Evolutionary conservation across 2,329 filamentous ascomycete species (phyloP), one percentile per base, ranked within the genome.

Genomic region (Monilinia laxa): DNA sequence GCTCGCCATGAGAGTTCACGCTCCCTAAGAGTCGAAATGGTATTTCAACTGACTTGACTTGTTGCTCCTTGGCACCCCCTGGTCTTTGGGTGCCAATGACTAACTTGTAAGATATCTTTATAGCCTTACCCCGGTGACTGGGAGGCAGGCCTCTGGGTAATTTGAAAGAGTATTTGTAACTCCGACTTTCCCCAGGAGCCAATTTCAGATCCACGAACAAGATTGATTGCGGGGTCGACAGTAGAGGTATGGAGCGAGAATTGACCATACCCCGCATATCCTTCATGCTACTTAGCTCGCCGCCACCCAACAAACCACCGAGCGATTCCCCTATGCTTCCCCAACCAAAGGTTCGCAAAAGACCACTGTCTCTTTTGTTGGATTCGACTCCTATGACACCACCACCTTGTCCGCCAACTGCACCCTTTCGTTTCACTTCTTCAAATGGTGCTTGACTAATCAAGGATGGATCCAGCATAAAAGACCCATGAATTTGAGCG

Each of bases 151-250:
- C 94, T 74, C 88, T 89, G 0, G 95, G 95, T 64, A 99, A 80
- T 55, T 85, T 89, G 77, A 97, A 97, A 1, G 87, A 85, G 77
- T 97, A 99, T 60, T 90, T 91, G 74, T 90, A 99, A 58, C 88
- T 90, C 72, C 87, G 89, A 77, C 92, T 96, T 79, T 99, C 93
- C 1, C 94, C 95, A 0, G 95, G 93, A 9, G 85, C 89, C 28
- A 99, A 84, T 73, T 90, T 88, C 66, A 99, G 81, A 77, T 99
- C 93, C 64, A 99, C 95, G 77, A 99, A 99, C 16, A 99, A 81
- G 69, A 99, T 92, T 2, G 93, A 97, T 79, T 98, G 95, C 1
- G 94, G 93, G 6, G 94, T 98, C 20, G 92, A 95, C n/a, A 99
- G 83, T 57, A 99, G 81, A 0, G 95, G 95, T 54, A 99, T 89